A percentile compares a stretch with the other conserved stretches of the same genome.
Conservation (phyloP, 192 early-diverging fungal species). For the Gigaspora rosea region DNA sequence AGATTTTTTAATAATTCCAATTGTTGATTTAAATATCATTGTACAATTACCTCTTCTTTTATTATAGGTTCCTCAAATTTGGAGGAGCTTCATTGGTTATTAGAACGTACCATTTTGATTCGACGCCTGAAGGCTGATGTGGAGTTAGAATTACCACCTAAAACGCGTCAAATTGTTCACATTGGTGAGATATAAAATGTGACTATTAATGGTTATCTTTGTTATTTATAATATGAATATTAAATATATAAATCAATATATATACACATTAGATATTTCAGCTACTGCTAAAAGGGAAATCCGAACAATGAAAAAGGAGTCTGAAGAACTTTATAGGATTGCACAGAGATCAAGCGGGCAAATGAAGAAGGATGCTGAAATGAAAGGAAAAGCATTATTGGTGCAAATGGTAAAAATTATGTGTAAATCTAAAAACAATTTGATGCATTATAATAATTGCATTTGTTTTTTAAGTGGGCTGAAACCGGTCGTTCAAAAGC, state of each 20-base stretch:
- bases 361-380: constrained; percentile 16
- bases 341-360: neutral
- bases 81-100: constrained; percentile 44
- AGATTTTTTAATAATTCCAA: neutral
- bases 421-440: no score
- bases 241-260: neutral
- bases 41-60: neutral
- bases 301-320: constrained; percentile 20
- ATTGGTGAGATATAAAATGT: constrained; percentile 2
- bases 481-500: constrained; percentile 45
- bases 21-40: neutral
- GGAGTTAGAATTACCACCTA: constrained; percentile 43
- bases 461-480: constrained; percentile 33
- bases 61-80: constrained; percentile 41
- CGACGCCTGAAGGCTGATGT: constrained; percentile 52
- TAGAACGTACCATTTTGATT: constrained; percentile 48
- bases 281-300: constrained; percentile 27
- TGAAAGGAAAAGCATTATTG: constrained; percentile 8
- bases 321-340: neutral
- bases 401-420: neutral
- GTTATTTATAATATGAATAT: neutral
- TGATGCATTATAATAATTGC: no score
- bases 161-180: constrained; percentile 44
- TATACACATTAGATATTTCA: neutral
- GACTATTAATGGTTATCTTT: neutral